A percentile compares a stretch with the other conserved stretches of the same genome.
Conservation (phyloP, 1,284 basidiomycete species). For the Tetrapyrgos nigripes region DNA sequence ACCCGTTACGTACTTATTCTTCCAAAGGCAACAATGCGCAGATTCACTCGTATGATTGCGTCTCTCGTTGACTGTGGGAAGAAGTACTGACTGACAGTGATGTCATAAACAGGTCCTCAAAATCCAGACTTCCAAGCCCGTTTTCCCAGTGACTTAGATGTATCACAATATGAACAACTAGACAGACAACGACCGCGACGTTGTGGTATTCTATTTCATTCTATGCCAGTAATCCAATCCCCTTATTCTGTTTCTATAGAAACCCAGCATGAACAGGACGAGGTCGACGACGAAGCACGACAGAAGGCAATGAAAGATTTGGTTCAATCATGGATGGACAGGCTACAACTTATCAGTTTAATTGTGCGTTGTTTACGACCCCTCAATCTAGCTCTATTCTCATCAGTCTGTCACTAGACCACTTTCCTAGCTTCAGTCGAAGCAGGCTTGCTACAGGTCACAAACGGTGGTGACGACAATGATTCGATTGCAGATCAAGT, state of each 20-base stretch:
- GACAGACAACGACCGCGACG: not conserved
- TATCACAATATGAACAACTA: not conserved
- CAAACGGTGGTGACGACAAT: conserved; percentile 37
- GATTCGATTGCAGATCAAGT: conserved; percentile 33
- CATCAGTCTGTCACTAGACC: conserved; percentile 43
- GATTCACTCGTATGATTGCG: too few species aligned
- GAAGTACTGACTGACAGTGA: too few species aligned
- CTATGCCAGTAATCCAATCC: not conserved
- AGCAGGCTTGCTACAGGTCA: conserved; percentile 54
- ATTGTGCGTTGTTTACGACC: conserved; percentile 46
- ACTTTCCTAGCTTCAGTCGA: conserved; percentile 69
- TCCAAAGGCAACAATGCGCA: too few species aligned
- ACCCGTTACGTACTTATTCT: too few species aligned
- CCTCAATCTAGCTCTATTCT: not conserved
- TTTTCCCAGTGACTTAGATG: not conserved
- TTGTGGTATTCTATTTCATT: not conserved
- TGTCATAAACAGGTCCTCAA: not conserved
- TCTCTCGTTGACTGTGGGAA: too few species aligned
- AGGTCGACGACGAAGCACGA: conserved; percentile 49
- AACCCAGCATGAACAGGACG: conserved; percentile 56
- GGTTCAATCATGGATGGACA: conserved; percentile 65
- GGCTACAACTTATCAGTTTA: conserved; percentile 62
- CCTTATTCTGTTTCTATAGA: conserved; percentile 30
- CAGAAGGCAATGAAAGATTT: conserved; percentile 54
- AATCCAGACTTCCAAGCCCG: not conserved